Evolutionary conservation across 371 early-diverging fungal species (phyloP).

Genomic region (Batkoa obscura): DNA sequence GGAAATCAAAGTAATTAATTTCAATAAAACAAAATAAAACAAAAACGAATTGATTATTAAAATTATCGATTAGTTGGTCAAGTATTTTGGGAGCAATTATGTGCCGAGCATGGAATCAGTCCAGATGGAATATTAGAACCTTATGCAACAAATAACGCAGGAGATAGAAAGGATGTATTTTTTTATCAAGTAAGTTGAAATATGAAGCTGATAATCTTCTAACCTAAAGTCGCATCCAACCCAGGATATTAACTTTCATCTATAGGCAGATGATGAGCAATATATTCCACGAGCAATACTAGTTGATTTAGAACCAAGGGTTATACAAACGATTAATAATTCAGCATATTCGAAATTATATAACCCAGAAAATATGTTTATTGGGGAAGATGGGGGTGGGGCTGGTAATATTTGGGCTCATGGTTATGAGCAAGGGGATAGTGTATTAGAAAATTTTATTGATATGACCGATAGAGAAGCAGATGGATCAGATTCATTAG

Average conservation of each 20-base stretch:
- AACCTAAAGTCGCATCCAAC: not conserved
- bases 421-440: constrained; percentile 68
- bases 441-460: constrained; percentile 58
- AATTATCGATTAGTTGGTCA: constrained; percentile 43
- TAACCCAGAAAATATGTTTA: constrained; percentile 81
- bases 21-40: constrained; percentile 6
- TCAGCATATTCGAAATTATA: constrained; percentile 60
- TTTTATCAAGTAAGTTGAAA: constrained; percentile 74
- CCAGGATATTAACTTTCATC: not conserved
- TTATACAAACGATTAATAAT: constrained; percentile 50
- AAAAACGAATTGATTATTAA: constrained; percentile 1
- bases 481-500: constrained; percentile 79
- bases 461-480: constrained; percentile 93
- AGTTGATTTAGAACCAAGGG: constrained; percentile 85
- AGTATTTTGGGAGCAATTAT: constrained; percentile 84
- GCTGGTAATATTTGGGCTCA: constrained; percentile 94
- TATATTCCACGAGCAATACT: constrained; percentile 85
- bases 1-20: constrained; percentile 73
- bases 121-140: constrained; percentile 66
- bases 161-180: constrained; percentile 94
- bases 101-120: constrained; percentile 78
- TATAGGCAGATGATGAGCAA: constrained; percentile 78
- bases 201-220: not conserved
- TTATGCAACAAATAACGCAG: constrained; percentile 66
- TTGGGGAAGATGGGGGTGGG: constrained; percentile 81